phyloP scores from a whole-genome alignment of 768 basidiomycete genomes.

The Suillus discolor region DNA sequence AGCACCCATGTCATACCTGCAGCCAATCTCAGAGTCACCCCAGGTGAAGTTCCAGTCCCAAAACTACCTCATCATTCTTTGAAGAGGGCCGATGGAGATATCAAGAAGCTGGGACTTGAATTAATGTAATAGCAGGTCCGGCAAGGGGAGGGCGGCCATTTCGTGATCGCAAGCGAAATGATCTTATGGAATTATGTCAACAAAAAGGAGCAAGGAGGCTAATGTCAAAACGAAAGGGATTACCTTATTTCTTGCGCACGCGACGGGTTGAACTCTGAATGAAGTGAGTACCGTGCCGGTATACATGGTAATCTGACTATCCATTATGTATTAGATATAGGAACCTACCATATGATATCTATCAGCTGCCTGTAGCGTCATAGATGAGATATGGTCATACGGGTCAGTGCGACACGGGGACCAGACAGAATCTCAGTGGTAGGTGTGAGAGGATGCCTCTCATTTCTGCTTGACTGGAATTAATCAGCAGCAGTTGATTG shows the following conservation, averaged over 20 bases:
- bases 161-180: slow-evolving; percentile 20
- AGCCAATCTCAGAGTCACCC: slow-evolving; percentile 24
- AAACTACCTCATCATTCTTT: background rate
- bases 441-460: slow-evolving; percentile 49
- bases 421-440: slow-evolving; percentile 46
- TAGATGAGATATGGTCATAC: slow-evolving; percentile 81
- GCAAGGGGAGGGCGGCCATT: slow-evolving; percentile 19
- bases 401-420: slow-evolving; percentile 88
- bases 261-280: slow-evolving; percentile 79
- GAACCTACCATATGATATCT: slow-evolving; percentile 64
- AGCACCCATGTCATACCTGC: slow-evolving; percentile 35
- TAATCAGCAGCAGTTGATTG: slow-evolving; percentile 40
- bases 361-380: slow-evolving; percentile 40
- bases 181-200: slow-evolving; percentile 73
- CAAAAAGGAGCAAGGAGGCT: slow-evolving; percentile 26
- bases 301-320: background rate
- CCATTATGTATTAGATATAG: slow-evolving; percentile 58
- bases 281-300: slow-evolving; percentile 53
- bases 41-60: slow-evolving; percentile 21
- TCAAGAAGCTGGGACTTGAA: slow-evolving; percentile 19
- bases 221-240: slow-evolving; percentile 42
- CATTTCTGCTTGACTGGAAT: background rate
- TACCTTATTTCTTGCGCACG: slow-evolving; percentile 79
- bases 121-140: slow-evolving; percentile 17
- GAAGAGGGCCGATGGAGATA: slow-evolving; percentile 2